Evolutionary conservation across 495 filamentous ascomycete species (phyloP).

Genomic region (Neurospora sp.): DNA sequence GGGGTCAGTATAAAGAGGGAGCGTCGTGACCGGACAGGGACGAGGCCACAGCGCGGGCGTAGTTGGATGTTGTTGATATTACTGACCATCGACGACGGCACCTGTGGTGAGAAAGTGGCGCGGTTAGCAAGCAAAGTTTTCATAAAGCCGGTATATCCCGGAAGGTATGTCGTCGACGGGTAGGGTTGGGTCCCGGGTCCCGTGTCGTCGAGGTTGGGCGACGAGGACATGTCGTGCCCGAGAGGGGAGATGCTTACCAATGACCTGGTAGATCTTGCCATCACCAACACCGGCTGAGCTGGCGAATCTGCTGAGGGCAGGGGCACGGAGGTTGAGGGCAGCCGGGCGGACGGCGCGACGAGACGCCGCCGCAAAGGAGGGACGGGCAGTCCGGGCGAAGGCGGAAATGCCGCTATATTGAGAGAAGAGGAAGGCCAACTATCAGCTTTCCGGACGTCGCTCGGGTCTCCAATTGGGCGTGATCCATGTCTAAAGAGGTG

Average conservation of each 20-base stretch:
- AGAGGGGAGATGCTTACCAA: slow-evolving; percentile 18
- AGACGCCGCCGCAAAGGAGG: slow-evolving; percentile 55
- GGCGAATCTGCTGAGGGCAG: slow-evolving; percentile 55
- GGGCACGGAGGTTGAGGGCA: slow-evolving; percentile 50
- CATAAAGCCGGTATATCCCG: background rate
- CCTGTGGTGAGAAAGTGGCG: slow-evolving; percentile 42
- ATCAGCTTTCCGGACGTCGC: slow-evolving; percentile 22
- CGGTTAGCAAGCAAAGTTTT: slow-evolving; percentile 21
- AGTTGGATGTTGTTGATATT: slow-evolving; percentile 7
- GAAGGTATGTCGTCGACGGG: background rate
- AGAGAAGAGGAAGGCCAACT: slow-evolving; percentile 18
- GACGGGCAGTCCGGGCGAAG: slow-evolving; percentile 67
- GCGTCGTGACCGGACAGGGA: background rate
- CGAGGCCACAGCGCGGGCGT: slow-evolving; percentile 1
- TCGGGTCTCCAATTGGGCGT: slow-evolving; percentile 22
- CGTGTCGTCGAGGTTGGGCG: background rate
- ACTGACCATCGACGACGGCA: slow-evolving; percentile 68
- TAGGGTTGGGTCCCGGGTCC: background rate
- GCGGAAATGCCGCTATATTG: slow-evolving; percentile 63
- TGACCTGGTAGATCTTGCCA: slow-evolving; percentile 80
- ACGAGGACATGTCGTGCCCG: background rate
- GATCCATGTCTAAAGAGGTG: slow-evolving; percentile 6
- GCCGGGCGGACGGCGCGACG: slow-evolving; percentile 61
- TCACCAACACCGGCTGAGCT: slow-evolving; percentile 52
- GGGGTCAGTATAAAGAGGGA: slow-evolving; percentile 13